These are phyloP conservation scores for Oryza rufipogon DNA, from an alignment of 176 grass and related monocot species.

Conservation along the genomic window DNA sequence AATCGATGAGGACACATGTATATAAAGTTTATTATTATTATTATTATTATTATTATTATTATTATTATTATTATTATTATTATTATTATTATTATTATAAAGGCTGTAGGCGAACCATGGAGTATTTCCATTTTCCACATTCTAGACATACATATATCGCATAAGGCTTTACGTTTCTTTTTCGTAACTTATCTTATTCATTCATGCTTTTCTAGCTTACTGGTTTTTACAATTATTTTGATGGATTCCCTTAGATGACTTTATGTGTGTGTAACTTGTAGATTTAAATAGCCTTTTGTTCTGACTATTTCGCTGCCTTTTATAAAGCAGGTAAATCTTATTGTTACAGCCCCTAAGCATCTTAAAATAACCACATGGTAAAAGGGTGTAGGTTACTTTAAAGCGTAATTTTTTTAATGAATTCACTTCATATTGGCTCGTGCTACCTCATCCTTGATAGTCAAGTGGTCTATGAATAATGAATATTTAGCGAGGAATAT, in stretches of 20 bases:
- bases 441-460: slow-evolving; percentile 24
- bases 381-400: slow-evolving; percentile 1
- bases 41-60: too few species aligned
- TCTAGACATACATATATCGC: background rate
- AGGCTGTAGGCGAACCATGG: too few species aligned
- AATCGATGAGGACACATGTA: too few species aligned
- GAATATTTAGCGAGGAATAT: slow-evolving; percentile 54
- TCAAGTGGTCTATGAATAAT: slow-evolving; percentile 32
- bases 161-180: background rate
- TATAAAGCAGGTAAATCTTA: background rate
- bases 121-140: background rate
- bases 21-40: too few species aligned
- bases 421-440: slow-evolving; percentile 38
- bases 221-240: background rate
- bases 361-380: slow-evolving; percentile 3
- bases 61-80: too few species aligned
- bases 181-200: background rate
- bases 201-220: background rate
- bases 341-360: background rate
- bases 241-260: background rate
- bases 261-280: background rate
- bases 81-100: too few species aligned
- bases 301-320: background rate
- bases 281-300: background rate
- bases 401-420: slow-evolving; percentile 37